A percentile compares a stretch with the other conserved stretches of the same genome.
phyloP scores from a whole-genome alignment of 305 asterid genomes.

The Fraxinus velutina region DNA sequence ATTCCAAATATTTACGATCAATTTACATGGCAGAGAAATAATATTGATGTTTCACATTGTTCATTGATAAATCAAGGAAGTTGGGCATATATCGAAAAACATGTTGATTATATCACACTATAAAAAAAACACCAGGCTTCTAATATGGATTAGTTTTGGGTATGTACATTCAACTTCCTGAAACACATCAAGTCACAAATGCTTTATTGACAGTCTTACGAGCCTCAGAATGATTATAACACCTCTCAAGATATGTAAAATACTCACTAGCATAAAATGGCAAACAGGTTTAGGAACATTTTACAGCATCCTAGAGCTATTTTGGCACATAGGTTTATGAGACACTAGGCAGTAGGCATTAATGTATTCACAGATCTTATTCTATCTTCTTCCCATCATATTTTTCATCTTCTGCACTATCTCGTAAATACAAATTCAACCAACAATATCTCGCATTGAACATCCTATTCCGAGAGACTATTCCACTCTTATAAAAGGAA shows the following conservation, averaged over 20 bases:
- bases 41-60: no score
- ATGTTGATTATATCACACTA: no score
- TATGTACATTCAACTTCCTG: no score
- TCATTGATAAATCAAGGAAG: no score
- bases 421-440: background rate
- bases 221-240: background rate
- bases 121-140: no score
- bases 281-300: background rate
- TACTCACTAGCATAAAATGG: background rate
- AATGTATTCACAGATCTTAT: background rate
- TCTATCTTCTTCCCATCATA: background rate
- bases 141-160: no score
- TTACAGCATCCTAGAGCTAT: background rate
- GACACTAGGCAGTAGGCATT: background rate
- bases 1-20: no score
- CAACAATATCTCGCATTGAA: background rate
- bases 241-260: background rate
- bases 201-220: background rate
- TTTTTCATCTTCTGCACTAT: background rate
- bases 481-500: background rate
- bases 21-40: no score
- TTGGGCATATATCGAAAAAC: no score
- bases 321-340: constrained; percentile 1
- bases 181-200: background rate
- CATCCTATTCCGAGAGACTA: background rate